These are phyloP conservation scores for Moesziomyces antarcticus DNA, from an alignment of 1,284 basidiomycete genomes.

Conservation along the genomic window DNA sequence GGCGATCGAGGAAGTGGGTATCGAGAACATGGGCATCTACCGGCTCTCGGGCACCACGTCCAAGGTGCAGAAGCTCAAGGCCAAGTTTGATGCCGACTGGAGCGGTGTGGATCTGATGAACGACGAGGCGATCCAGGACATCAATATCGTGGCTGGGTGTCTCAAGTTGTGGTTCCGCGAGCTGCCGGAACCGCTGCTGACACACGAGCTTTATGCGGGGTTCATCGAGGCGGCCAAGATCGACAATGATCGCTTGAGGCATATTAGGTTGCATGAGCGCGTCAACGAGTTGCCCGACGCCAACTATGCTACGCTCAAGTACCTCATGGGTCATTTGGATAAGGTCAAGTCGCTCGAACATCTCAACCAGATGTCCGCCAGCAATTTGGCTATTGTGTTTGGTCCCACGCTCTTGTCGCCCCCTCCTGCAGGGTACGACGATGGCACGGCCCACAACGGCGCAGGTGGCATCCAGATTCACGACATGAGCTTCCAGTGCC, in stretches of 20 bases:
- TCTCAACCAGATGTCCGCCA: constrained; percentile 90
- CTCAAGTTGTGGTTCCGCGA: constrained; percentile 97
- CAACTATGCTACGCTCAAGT: constrained; percentile 97
- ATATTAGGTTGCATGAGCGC: constrained; percentile 93
- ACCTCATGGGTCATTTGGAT: constrained; percentile 91
- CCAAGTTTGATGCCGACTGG: constrained; percentile 76
- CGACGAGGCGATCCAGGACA: constrained; percentile 75
- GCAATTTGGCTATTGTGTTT: constrained; percentile 96
- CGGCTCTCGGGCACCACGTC: constrained; percentile 90
- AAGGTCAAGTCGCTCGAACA: constrained; percentile 51
- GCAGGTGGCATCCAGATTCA: constrained; percentile 50
- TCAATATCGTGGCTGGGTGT: constrained; percentile 93
- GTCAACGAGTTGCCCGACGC: constrained; percentile 98
- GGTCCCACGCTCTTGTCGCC: constrained; percentile 81
- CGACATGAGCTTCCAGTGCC: constrained; percentile 65
- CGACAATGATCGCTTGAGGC: constrained; percentile 75
- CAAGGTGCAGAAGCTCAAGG: constrained; percentile 85
- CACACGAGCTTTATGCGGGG: constrained; percentile 82
- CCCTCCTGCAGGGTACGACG: constrained; percentile 36
- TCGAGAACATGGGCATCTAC: constrained; percentile 89
- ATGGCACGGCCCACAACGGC: background rate
- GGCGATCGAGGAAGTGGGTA: constrained; percentile 81
- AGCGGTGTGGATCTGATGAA: constrained; percentile 57
- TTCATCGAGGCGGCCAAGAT: constrained; percentile 95
- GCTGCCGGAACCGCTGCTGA: constrained; percentile 92